Evolutionary conservation across 1,284 basidiomycete species (phyloP), one percentile per base, ranked within the genome.

Genomic region (Pisolithus thermaeus): DNA sequence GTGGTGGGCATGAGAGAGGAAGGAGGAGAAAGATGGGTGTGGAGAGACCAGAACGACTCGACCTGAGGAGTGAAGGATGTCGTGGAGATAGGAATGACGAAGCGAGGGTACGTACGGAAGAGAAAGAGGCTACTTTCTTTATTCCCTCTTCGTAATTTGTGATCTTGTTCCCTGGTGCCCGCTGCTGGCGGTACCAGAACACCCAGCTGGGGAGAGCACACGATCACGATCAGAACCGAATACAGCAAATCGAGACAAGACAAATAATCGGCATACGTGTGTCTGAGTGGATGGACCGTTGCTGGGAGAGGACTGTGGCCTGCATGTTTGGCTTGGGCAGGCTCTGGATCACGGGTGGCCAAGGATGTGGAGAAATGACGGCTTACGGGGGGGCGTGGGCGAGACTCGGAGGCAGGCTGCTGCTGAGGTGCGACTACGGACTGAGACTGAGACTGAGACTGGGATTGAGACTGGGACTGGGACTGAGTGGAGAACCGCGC

Each of bases 121-220:
- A 79, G 63, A 90, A 90, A 11, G 85, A 78, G 9, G 87, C 79
- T 38, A 91, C 81, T 66, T 84, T 87, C 72, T 90, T 90, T 61
- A 91, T 90, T 16, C 88, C 88, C 61, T 90, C 87, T 61, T 91
- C 89, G 60, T 91, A 91, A 64, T 79, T 89, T 11, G 80, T 77
- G 56, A 87, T 82, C 70, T 90, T 91, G 61, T 84, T 87, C 14
- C 87, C 87, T 23, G 89, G 87, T 3, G 84, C 71, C 53, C 85
- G 84, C 63, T 90, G 88, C 65, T 90, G 87, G 54, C 88, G 80
- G 71, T 90, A 91, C 84, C 85, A 91, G 64, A 90, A 89, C 5
- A 89, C 78, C 89, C 89, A 91, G 56, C 88, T 90, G 62, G 52
- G 44, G 43, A 32, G 22, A 16, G 43, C 44, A 51, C 43, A 37